Evolutionary conservation across 1,284 basidiomycete genomes (phyloP).

Genomic region (Phellopilus nigrolimitatus): DNA sequence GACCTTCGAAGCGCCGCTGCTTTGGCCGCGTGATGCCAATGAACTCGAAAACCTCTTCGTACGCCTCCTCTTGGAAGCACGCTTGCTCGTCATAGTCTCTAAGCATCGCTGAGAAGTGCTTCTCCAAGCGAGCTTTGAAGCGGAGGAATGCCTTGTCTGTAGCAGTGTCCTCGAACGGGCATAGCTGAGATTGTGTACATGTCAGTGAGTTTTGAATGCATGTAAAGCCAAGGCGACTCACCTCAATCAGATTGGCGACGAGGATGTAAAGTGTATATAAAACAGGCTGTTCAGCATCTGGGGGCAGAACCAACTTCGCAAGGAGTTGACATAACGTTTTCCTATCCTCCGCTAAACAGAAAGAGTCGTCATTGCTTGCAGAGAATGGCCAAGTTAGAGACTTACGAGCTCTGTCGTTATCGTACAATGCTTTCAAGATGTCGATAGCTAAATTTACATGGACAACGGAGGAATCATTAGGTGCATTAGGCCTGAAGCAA

Average conservation of each 20-base stretch:
- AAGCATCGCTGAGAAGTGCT: conserved; percentile 16
- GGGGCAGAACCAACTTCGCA: conserved; percentile 1
- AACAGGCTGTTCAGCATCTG: conserved; percentile 1
- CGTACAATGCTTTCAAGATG: conserved; percentile 16
- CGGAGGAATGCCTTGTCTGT: conserved; percentile 17
- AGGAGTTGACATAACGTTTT: conserved; percentile 7
- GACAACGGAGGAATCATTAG: background rate
- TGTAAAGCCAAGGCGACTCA: background rate
- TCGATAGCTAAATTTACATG: conserved; percentile 18
- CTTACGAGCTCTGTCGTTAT: conserved; percentile 15
- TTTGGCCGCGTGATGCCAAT: conserved; percentile 19
- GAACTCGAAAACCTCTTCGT: conserved; percentile 18
- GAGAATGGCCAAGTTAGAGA: background rate
- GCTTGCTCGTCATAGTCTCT: conserved; percentile 15
- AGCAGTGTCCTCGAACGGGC: conserved; percentile 19
- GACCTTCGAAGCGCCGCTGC: conserved; percentile 10
- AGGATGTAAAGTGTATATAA: conserved; percentile 19
- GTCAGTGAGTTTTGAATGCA: background rate
- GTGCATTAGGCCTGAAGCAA: background rate
- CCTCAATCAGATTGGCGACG: conserved; percentile 19
- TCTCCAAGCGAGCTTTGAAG: conserved; percentile 17
- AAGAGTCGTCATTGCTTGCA: background rate
- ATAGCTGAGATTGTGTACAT: conserved; percentile 7
- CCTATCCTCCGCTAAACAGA: conserved; percentile 11
- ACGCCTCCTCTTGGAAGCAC: conserved; percentile 16